phyloP scores from a whole-genome alignment of 352 stramenopile species.

The Globisporangium cystogenes region DNA sequence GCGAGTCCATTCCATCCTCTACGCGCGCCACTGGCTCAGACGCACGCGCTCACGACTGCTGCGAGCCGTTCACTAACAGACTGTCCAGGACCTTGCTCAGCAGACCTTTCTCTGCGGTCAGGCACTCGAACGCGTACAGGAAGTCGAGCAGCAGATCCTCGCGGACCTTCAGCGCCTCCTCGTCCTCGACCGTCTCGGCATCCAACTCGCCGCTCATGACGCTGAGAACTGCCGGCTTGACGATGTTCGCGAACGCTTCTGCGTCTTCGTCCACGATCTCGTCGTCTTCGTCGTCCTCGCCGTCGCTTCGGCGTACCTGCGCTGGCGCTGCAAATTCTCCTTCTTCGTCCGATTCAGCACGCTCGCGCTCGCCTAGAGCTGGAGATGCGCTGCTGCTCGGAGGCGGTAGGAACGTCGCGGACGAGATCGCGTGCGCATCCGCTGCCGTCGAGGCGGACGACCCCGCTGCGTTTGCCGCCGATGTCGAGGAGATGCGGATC shows the following conservation, averaged over 20 bases:
- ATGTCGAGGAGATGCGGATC: conserved; percentile 44
- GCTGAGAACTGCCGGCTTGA: conserved; percentile 80
- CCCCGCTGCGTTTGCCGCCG: conserved; percentile 11
- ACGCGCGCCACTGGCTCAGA: not conserved
- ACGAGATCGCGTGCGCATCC: not conserved
- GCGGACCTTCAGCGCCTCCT: conserved; percentile 33
- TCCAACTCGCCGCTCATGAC: conserved; percentile 49
- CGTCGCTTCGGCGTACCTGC: conserved; percentile 6
- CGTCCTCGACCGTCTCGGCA: conserved; percentile 10
- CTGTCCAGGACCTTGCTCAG: conserved; percentile 64
- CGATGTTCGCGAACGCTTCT: conserved; percentile 51
- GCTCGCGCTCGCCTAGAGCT: not conserved
- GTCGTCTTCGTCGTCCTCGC: conserved; percentile 19
- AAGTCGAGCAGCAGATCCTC: conserved; percentile 80
- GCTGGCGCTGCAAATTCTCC: not conserved
- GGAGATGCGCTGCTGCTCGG: not conserved
- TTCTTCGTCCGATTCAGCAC: not conserved
- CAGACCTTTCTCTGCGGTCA: conserved; percentile 56
- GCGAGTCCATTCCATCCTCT: not conserved
- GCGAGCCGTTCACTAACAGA: conserved; percentile 20
- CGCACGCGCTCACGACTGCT: conserved; percentile 6
- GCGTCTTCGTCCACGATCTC: conserved; percentile 24
- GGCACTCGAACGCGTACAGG: conserved; percentile 66
- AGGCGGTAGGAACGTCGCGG: conserved; percentile 2
- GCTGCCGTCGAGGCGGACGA: conserved; percentile 3